Percentiles rank a stretch among this genome's conserved stretches.
Evolutionary conservation across 495 filamentous ascomycete species (phyloP).

Genomic region (Lasiosphaeriaceae sp.): DNA sequence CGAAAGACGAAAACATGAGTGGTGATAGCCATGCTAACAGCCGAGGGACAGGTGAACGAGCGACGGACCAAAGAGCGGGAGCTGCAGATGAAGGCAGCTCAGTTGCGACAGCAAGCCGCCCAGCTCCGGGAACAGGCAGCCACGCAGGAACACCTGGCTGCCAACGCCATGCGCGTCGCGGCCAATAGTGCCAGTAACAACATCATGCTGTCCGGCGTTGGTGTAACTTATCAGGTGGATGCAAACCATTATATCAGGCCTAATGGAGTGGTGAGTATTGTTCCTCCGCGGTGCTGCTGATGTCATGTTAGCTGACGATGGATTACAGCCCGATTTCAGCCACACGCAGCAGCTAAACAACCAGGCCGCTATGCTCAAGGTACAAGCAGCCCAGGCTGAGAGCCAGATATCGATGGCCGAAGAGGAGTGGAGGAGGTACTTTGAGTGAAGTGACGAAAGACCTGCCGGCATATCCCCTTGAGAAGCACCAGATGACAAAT

Average conservation of each 20-base stretch:
- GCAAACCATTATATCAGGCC: neutral
- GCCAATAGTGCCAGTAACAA: conserved; percentile 7
- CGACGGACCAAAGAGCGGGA: conserved; percentile 6
- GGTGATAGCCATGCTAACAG: neutral
- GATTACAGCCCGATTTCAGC: conserved; percentile 11
- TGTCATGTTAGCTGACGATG: neutral
- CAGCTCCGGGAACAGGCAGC: conserved; percentile 3
- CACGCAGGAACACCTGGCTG: conserved; percentile 9
- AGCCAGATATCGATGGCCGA: conserved; percentile 1
- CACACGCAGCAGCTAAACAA: conserved; percentile 14
- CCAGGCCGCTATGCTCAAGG: conserved; percentile 14
- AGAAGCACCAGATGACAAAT: neutral
- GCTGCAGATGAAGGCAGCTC: conserved; percentile 5
- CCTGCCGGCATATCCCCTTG: neutral
- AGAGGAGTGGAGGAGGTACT: conserved; percentile 14
- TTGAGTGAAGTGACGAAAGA: conserved; percentile 4
- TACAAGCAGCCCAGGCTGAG: conserved; percentile 12
- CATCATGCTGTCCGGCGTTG: conserved; percentile 10
- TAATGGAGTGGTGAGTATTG: conserved; percentile 4
- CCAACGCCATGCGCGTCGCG: neutral
- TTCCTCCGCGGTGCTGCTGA: neutral
- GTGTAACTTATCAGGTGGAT: conserved; percentile 7
- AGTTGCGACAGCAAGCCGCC: conserved; percentile 3
- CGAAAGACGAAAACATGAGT: neutral
- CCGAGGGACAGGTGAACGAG: conserved; percentile 1